Conservation (phyloP, 2,329 filamentous ascomycete genomes). For the Immersiporthe knoxdaviesiana region DNA sequence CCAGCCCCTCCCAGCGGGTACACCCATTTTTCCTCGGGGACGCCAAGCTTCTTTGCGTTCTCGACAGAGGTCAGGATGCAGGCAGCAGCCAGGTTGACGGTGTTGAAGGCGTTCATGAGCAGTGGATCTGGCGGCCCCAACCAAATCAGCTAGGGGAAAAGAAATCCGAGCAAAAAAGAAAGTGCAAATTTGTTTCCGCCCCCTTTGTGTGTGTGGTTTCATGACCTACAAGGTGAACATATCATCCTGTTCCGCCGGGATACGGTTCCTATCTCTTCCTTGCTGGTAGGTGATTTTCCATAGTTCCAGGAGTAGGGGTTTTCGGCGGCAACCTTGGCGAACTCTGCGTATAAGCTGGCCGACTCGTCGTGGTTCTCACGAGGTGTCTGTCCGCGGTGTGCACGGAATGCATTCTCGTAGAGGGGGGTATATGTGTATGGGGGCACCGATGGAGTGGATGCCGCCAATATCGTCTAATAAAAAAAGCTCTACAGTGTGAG, state of each 20-base stretch:
- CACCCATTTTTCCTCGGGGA: slow-evolving; percentile 62
- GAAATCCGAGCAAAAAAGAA: neutral
- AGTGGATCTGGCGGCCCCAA: slow-evolving; percentile 56
- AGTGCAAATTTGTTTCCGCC: neutral
- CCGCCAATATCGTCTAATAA: slow-evolving; percentile 53
- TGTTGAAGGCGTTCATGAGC: slow-evolving; percentile 74
- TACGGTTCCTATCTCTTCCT: slow-evolving; percentile 57
- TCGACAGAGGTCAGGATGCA: slow-evolving; percentile 62
- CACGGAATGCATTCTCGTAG: slow-evolving; percentile 67
- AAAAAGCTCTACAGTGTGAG: slow-evolving; percentile 40
- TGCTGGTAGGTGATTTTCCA: slow-evolving; percentile 48
- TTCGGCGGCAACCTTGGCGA: slow-evolving; percentile 57
- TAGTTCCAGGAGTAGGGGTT: slow-evolving; percentile 63
- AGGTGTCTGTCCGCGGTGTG: slow-evolving; percentile 56
- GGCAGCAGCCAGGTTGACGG: slow-evolving; percentile 65
- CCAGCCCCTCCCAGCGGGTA: slow-evolving; percentile 68
- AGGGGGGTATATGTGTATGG: slow-evolving; percentile 70
- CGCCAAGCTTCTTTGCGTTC: slow-evolving; percentile 56
- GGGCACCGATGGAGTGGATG: slow-evolving; percentile 61
- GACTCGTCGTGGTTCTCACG: slow-evolving; percentile 62
- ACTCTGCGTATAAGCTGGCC: slow-evolving; percentile 61
- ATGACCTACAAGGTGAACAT: slow-evolving; percentile 66
- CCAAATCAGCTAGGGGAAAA: neutral
- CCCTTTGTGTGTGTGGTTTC: neutral
- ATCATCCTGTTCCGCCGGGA: slow-evolving; percentile 67